Base-by-base conservation (phyloP, 768 basidiomycete species). In the Amanita molliuscula region DNA sequence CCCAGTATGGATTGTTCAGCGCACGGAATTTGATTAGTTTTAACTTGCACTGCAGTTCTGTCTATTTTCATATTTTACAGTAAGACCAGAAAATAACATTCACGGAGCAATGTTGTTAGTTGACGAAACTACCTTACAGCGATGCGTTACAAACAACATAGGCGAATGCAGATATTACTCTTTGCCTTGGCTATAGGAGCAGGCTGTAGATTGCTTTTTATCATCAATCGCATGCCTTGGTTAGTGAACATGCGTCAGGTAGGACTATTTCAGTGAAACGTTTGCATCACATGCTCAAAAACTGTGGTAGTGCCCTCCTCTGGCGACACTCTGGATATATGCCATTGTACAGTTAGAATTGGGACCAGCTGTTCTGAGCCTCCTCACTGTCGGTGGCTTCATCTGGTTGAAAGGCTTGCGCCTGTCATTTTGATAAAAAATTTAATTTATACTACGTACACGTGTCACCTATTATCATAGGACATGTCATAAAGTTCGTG, bases 241-340 rank as follows among this genome's bases (percentile, higher is more conserved):
- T 56, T 75, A 33, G 72, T 74, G 29, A 84, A 83, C 57, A 88
- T 91, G 72, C 75, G 73, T 41, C 87, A 90, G 76, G 88, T 88
- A 48, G 43, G 6, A 29, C 13, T 9, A 25, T n/a, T 7, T 28
- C 38, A 23, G 37, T 21, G 35, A 15, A 4, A 13, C 31, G 0
- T 13, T 31, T 31, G 11, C 28, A 15, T n/a, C 21, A 29, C 40
- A 15, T 7, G 54, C 3, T 33, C 33, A 25, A 23, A 16, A 10
- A 36, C 31, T 50, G 20, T 28, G 53, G 13, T 31, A 91, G 89
- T 76, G 76, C 51, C 88, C 89, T 10, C 85, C 89, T 9, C 65
- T 90, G 48, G 81, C 81, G 2, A 88, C 88, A 0, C 59, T 84
- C 5, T 91, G 89, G 88, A 69, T 89, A 7, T 91, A 85, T 57